phyloP scores from a whole-genome alignment of 73 alveolate genomes.

The Paramecium bursaria region DNA sequence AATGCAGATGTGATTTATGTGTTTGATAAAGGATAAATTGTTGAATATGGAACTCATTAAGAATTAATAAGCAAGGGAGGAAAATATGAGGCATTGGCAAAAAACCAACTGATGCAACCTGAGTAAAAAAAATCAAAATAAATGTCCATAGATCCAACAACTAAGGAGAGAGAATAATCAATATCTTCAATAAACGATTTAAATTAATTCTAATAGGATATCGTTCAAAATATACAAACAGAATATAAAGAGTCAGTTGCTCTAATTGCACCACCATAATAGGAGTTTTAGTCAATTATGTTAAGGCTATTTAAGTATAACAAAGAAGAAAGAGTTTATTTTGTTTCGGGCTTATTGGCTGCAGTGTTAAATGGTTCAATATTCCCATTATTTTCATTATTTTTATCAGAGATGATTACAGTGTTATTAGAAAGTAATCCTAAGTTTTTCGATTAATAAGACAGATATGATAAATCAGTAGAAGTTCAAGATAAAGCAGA shows the following conservation, averaged over 20 bases:
- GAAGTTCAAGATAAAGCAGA: background rate
- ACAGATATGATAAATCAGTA: background rate
- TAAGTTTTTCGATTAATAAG: background rate
- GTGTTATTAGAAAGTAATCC: slow-evolving; percentile 48
- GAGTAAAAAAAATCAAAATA: background rate
- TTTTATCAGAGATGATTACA: slow-evolving; percentile 41
- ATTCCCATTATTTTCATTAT: slow-evolving; percentile 52
- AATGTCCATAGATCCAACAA: too few relatives aligned
- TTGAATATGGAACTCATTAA: slow-evolving; percentile 79
- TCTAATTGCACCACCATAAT: too few relatives aligned
- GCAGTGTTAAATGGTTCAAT: slow-evolving; percentile 60
- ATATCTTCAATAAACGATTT: too few relatives aligned
- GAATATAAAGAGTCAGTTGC: slow-evolving; percentile 3
- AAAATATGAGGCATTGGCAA: slow-evolving; percentile 9
- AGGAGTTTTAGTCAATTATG: slow-evolving; percentile 1
- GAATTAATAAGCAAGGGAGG: slow-evolving; percentile 61
- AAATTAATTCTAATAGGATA: too few relatives aligned
- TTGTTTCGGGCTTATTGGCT: slow-evolving; percentile 17
- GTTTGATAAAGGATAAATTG: slow-evolving; percentile 70
- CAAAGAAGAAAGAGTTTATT: slow-evolving; percentile 30
- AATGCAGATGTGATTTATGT: slow-evolving; percentile 78
- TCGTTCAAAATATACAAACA: too few relatives aligned
- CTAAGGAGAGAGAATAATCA: too few relatives aligned
- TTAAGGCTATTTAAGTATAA: slow-evolving; percentile 8
- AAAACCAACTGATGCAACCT: slow-evolving; percentile 29